Base-by-base conservation (phyloP, 148 eudicot genomes). In the Gaultheria prostrata region DNA sequence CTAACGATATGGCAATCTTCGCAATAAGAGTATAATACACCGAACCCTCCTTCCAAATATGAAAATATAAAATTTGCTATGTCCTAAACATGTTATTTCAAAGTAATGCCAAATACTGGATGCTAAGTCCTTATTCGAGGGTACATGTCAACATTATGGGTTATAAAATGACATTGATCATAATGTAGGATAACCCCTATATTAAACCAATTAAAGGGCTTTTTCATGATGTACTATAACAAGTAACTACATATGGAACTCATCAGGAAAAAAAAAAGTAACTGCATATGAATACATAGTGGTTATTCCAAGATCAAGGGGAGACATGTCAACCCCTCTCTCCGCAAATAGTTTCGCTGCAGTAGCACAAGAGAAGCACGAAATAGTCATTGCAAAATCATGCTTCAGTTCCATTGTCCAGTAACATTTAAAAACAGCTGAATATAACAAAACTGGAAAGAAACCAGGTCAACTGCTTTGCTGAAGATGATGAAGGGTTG, bases 401-500 rank as follows among this genome's bases (percentile, higher is more conserved):
- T 20, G 14, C 51, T 49, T 48, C 20, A 50, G 26, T 49, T n/a
- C n/a, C n/a, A n/a, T n/a, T 4, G n/a, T n/a, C n/a, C n/a, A n/a
- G n/a, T n/a, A 57, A 35, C 49, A 79, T 65, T 80, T 17, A 17
- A 43, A 30, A 43, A 17, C 28, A 78, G 67, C 65, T 5, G 14
- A 73, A 73, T 43, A 35, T 8, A 73, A 28, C 32, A 76, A 11
- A 6, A 77, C 20, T 77, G 54, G 24, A 70, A 26, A 33, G 80
- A 26, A 15, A 69, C 67, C 77, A 32, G 43, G 54, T 87, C 69
- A 87, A 86, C 88, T 87, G 71, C 82, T 81, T 82, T 71, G 78
- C 82, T 78, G 90, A 87, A 83, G 82, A 71, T 72, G 77, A 69
- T 45, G 91, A 82, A 84, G 61, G 82, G 69, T 84, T 88, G 85